Evolutionary conservation across 495 filamentous ascomycete genomes (phyloP).

Genomic region (Penicillium egyptiacum): DNA sequence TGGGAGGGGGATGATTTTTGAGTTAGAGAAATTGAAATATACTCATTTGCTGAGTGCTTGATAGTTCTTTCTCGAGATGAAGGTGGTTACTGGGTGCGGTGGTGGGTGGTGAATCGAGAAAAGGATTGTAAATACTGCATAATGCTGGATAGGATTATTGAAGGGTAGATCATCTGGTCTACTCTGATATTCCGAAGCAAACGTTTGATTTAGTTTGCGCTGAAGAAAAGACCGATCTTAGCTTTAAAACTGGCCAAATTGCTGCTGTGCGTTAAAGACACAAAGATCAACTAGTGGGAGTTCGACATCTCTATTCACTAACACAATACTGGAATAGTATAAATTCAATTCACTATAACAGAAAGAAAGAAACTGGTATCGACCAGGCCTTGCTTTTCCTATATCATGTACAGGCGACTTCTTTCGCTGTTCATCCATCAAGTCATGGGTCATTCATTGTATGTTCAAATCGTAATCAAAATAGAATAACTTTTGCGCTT

Average conservation of each 20-base stretch:
- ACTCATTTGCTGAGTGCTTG: neutral
- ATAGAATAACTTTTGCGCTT: slow-evolving; percentile 28
- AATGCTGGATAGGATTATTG: neutral
- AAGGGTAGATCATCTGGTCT: neutral
- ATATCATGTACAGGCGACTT: slow-evolving; percentile 37
- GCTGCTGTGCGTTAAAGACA: neutral
- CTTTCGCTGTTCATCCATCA: slow-evolving; percentile 28
- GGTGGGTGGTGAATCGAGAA: neutral
- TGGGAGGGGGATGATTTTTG: slow-evolving; percentile 40
- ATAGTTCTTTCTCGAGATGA: neutral
- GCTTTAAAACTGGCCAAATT: neutral
- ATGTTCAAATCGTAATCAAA: slow-evolving; percentile 32
- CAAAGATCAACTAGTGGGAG: neutral
- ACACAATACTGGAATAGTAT: slow-evolving; percentile 15
- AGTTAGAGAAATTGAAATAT: neutral
- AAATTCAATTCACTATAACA: slow-evolving; percentile 27
- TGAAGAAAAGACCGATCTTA: neutral
- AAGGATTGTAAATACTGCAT: slow-evolving; percentile 6
- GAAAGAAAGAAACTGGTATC: slow-evolving; percentile 22
- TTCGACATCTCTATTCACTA: neutral
- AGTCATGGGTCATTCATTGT: slow-evolving; percentile 37
- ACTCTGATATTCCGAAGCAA: neutral
- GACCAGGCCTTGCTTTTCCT: slow-evolving; percentile 29
- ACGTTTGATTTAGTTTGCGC: neutral
- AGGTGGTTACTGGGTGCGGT: neutral